Conservation (phyloP, 495 filamentous ascomycete genomes). For the Podospora fimiseda region DNA sequence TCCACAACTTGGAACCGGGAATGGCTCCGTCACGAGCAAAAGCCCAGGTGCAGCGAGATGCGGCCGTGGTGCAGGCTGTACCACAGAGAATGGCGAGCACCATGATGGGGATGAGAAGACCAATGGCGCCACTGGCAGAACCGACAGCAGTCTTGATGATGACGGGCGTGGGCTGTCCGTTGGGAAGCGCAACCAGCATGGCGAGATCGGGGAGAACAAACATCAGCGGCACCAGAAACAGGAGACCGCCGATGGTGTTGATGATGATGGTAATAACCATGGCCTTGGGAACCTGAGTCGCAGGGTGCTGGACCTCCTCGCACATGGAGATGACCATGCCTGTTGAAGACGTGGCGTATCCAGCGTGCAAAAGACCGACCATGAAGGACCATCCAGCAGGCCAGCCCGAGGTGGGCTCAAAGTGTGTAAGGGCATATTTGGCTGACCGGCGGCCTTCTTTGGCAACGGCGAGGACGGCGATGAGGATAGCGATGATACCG, state of each 20-base stretch:
- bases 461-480: conserved; percentile 39
- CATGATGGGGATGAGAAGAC: conserved; percentile 42
- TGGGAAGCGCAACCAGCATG: conserved; percentile 33
- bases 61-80: conserved; percentile 54
- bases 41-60: conserved; percentile 55
- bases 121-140: conserved; percentile 40
- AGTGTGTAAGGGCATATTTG: conserved; percentile 37
- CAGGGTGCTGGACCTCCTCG: conserved; percentile 42
- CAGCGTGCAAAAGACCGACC: conserved; percentile 43
- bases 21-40: conserved; percentile 54
- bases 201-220: conserved; percentile 44
- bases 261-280: conserved; percentile 45
- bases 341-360: conserved; percentile 47
- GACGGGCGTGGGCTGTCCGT: conserved; percentile 37
- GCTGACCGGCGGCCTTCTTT: conserved; percentile 38
- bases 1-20: conserved; percentile 51
- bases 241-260: conserved; percentile 42
- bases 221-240: conserved; percentile 45
- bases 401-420: conserved; percentile 44
- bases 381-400: conserved; percentile 44
- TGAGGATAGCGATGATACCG: conserved; percentile 39
- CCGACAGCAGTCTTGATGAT: conserved; percentile 44
- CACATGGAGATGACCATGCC: conserved; percentile 51
- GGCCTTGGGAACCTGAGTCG: conserved; percentile 46
- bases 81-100: conserved; percentile 52